phyloP scores from a whole-genome alignment of 106 monocot species.

The Dendrobium chrysotoxum region DNA sequence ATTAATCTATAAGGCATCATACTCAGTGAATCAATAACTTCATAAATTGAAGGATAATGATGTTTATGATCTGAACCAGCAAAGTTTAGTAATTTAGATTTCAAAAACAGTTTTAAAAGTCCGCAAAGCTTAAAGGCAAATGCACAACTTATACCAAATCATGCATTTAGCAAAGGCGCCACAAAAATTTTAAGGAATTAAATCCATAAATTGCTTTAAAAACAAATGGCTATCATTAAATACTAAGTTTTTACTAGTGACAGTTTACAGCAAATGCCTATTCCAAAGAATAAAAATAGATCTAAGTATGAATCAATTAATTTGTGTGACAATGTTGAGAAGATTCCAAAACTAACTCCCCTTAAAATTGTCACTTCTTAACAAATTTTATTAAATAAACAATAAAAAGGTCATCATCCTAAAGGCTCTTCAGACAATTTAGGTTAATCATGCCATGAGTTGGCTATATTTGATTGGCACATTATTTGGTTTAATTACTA shows the following conservation, averaged over 20 bases:
- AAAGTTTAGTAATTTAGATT: not conserved
- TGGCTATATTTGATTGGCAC: too few relatives aligned
- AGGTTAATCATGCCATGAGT: too few relatives aligned
- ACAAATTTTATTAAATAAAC: too few relatives aligned
- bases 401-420: too few relatives aligned
- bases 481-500: too few relatives aligned
- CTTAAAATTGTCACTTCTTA: too few relatives aligned
- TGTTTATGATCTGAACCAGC: not conserved
- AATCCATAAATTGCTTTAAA: not conserved
- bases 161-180: not conserved
- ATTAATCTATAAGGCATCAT: too few relatives aligned
- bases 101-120: not conserved
- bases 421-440: too few relatives aligned
- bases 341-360: too few relatives aligned
- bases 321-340: too few relatives aligned
- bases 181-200: not conserved
- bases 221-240: not conserved
- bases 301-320: too few relatives aligned
- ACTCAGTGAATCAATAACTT: not conserved
- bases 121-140: not conserved
- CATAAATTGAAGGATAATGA: not conserved
- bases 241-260: not conserved
- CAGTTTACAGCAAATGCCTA: not conserved
- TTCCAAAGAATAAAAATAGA: not conserved
- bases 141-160: not conserved